phyloP scores from a whole-genome alignment of 176 grass and related monocot species.

The Raddia guianensis region DNA sequence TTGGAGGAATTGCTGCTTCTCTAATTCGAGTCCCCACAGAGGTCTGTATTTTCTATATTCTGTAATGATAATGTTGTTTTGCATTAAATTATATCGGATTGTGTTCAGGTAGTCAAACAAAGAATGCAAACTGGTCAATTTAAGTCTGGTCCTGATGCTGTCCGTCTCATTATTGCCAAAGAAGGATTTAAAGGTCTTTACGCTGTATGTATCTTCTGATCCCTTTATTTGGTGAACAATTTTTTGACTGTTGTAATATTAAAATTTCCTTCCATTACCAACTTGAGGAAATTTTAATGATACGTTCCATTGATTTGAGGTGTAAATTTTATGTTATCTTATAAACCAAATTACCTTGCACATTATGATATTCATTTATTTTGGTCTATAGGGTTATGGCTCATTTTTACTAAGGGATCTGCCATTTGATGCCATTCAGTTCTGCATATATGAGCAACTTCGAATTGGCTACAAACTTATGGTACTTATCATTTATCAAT shows the following conservation, averaged over 20 bases:
- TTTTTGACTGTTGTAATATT: background rate
- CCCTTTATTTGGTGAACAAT: constrained; percentile 11
- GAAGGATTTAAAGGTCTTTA: constrained; percentile 90
- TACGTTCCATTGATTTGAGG: background rate
- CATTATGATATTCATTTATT: constrained; percentile 14
- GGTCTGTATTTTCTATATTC: constrained; percentile 47
- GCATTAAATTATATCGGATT: background rate
- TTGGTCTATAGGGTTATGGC: constrained; percentile 71
- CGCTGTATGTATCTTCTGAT: constrained; percentile 59
- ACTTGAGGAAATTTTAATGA: background rate
- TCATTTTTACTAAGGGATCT: constrained; percentile 95
- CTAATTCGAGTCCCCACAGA: constrained; percentile 95
- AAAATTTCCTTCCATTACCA: background rate
- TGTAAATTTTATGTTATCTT: background rate
- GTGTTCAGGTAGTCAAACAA: constrained; percentile 86
- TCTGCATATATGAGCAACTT: constrained; percentile 95
- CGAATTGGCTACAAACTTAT: constrained; percentile 86
- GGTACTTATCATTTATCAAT: constrained; percentile 41
- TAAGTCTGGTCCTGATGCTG: constrained; percentile 65
- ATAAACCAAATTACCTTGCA: background rate
- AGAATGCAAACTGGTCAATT: constrained; percentile 94
- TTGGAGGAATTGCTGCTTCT: constrained; percentile 86
- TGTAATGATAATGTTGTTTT: background rate
- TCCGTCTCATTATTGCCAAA: constrained; percentile 81
- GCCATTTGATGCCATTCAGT: constrained; percentile 93